Evolutionary conservation across 257 asterid genomes (phyloP).

Genomic region (Capsicum pubescens): DNA sequence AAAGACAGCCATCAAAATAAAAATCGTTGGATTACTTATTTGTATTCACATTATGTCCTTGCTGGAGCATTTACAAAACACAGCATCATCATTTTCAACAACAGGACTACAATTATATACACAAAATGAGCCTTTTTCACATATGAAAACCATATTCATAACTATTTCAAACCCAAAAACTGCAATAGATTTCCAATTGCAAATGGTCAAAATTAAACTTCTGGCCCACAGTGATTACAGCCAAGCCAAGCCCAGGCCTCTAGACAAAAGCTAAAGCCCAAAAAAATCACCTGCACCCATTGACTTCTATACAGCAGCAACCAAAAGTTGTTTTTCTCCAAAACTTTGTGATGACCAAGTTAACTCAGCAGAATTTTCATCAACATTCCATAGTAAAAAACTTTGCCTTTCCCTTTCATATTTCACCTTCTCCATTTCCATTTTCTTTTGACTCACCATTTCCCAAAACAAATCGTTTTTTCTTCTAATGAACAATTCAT

Average conservation of each 20-base stretch:
- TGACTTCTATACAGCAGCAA: conserved; percentile 25
- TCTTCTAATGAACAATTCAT: conserved; percentile 40
- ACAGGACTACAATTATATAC: background rate
- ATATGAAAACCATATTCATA: background rate
- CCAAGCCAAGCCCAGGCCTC: conserved; percentile 11
- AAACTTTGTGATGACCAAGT: conserved; percentile 31
- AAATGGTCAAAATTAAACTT: background rate
- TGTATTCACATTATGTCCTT: background rate
- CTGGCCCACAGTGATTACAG: background rate
- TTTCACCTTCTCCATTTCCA: conserved; percentile 30
- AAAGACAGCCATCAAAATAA: no score
- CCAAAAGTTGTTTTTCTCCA: conserved; percentile 2
- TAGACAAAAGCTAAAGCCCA: background rate
- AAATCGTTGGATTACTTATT: background rate
- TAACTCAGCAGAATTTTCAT: conserved; percentile 29
- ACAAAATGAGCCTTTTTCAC: background rate
- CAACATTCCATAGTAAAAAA: conserved; percentile 26
- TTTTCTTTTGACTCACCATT: conserved; percentile 32
- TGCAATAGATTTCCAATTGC: background rate
- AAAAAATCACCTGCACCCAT: background rate
- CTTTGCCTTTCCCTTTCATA: conserved; percentile 35
- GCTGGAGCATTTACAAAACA: background rate
- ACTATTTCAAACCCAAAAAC: background rate
- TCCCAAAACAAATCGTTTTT: conserved; percentile 48
- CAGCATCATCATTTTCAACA: background rate